phyloP scores from a whole-genome alignment of 441 rosid genomes.

The Melastoma candidum region DNA sequence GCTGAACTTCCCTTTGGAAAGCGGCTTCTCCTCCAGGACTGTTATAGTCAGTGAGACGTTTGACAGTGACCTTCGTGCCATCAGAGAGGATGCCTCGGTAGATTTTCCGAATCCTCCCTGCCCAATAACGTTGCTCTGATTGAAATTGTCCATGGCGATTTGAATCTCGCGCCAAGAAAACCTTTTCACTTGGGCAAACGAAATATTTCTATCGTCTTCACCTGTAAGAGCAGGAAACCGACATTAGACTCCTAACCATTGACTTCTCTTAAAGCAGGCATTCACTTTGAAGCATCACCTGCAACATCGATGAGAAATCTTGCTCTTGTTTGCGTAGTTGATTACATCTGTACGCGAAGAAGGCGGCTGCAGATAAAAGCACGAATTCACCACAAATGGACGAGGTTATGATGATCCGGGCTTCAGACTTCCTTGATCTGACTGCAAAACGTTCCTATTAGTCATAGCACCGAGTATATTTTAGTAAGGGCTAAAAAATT shows the following conservation, averaged over 20 bases:
- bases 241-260: not conserved
- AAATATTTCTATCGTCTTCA: constrained; percentile 35
- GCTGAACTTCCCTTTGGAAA: constrained; percentile 38
- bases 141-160: constrained; percentile 46
- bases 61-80: constrained; percentile 41
- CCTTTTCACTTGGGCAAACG: constrained; percentile 38
- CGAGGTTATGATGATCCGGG: constrained; percentile 36
- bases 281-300: constrained; percentile 26
- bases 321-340: constrained; percentile 27
- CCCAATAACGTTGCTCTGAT: constrained; percentile 43
- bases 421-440: constrained; percentile 47
- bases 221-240: constrained; percentile 18
- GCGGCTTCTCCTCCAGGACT: constrained; percentile 54
- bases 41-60: constrained; percentile 37
- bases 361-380: constrained; percentile 38
- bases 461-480: not conserved
- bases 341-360: constrained; percentile 41
- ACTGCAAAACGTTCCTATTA: constrained; percentile 27
- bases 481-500: constrained; percentile 31
- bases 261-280: not conserved
- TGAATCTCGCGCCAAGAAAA: constrained; percentile 47
- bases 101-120: constrained; percentile 65
- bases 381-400: constrained; percentile 46
- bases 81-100: constrained; percentile 47
- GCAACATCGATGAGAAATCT: constrained; percentile 66